These are phyloP conservation scores for Mortierella sp. DNA, from an alignment of 371 early-diverging fungal species.

Conservation along the genomic window DNA sequence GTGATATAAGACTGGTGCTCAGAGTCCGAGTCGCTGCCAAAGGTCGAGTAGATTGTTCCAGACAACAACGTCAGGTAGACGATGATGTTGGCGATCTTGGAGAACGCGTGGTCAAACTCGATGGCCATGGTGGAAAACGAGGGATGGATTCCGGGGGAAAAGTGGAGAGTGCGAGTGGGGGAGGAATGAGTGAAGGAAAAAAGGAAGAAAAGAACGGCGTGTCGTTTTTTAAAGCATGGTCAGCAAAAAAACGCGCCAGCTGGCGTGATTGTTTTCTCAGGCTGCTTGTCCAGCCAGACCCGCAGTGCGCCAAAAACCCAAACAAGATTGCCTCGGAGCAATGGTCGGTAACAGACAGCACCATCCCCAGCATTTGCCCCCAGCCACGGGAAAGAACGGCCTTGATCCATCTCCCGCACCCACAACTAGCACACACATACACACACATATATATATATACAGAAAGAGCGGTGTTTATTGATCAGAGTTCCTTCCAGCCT, in stretches of 20 bases:
- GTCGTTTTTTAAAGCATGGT: too few relatives aligned
- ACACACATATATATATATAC: slow-evolving; percentile 33
- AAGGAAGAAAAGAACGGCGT: slow-evolving; percentile 6
- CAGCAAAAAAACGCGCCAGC: background rate
- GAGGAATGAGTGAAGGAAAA: background rate
- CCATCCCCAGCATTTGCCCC: too few relatives aligned
- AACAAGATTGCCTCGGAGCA: too few relatives aligned
- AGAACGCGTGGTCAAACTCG: slow-evolving; percentile 41
- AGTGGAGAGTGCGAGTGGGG: background rate
- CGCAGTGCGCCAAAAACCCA: too few relatives aligned
- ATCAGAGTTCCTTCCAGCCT: too few relatives aligned
- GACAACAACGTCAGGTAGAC: slow-evolving; percentile 76
- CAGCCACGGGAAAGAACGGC: too few relatives aligned
- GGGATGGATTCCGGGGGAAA: background rate
- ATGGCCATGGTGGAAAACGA: slow-evolving; percentile 17
- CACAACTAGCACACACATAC: slow-evolving; percentile 54
- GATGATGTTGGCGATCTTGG: slow-evolving; percentile 73
- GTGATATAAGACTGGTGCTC: slow-evolving; percentile 57
- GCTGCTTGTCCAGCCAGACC: too few relatives aligned
- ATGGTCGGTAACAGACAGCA: too few relatives aligned
- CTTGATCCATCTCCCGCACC: too few relatives aligned
- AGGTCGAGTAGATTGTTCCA: slow-evolving; percentile 68
- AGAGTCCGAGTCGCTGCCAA: slow-evolving; percentile 56
- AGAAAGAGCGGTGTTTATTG: slow-evolving; percentile 47
- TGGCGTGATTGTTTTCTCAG: too few relatives aligned